phyloP scores from a whole-genome alignment of 805 yeast species.

The Barnettozyma pratensis region DNA sequence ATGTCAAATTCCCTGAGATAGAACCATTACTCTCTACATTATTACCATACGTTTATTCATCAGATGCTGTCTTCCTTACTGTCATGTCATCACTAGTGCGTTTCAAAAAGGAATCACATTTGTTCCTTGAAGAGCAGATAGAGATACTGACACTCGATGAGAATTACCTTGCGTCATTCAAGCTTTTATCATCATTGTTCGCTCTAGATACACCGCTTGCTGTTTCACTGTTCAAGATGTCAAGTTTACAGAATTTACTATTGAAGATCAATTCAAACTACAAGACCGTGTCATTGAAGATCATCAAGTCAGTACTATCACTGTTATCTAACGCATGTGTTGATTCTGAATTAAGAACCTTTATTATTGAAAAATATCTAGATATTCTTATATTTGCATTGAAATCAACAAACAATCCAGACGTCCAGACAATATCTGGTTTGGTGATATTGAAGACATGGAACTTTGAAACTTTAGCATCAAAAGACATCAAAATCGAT shows the following conservation, averaged over 20 bases:
- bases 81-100: constrained; percentile 12
- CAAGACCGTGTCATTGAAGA: constrained; percentile 2
- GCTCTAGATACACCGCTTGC: constrained; percentile 10
- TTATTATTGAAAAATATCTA: constrained; percentile 40
- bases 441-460: constrained; percentile 52
- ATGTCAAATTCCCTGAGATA: constrained; percentile 14
- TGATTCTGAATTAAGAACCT: constrained; percentile 43
- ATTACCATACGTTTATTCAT: constrained; percentile 9
- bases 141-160: constrained; percentile 20
- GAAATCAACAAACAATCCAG: constrained; percentile 11
- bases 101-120: constrained; percentile 8
- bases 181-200: constrained; percentile 13
- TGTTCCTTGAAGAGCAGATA: constrained; percentile 15
- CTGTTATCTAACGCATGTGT: constrained; percentile 45
- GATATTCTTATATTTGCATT: constrained; percentile 35
- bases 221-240: constrained; percentile 21
- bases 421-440: constrained; percentile 32
- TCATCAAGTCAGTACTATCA: constrained; percentile 25
- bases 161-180: constrained; percentile 22
- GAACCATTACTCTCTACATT: constrained; percentile 11
- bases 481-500: constrained; percentile 28
- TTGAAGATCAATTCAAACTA: constrained; percentile 7
- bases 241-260: constrained; percentile 24
- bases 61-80: constrained; percentile 8
- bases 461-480: constrained; percentile 35